Conservation (phyloP, 495 filamentous ascomycete genomes). For the Trypethelium eluteriae region DNA sequence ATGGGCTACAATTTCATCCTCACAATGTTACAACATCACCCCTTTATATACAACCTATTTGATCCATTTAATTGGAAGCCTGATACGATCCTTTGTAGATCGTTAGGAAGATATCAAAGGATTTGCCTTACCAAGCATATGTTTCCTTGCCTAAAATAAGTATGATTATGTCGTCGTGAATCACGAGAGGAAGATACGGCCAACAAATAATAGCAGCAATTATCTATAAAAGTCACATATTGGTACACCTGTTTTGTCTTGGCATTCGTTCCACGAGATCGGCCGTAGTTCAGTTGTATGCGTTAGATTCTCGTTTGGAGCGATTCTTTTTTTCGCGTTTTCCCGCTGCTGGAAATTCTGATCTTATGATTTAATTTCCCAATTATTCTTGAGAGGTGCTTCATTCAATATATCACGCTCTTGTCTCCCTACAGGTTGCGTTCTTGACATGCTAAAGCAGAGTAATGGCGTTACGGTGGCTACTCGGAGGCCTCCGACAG, state of each 20-base stretch:
- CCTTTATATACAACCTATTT: background rate
- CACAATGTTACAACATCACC: background rate
- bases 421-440: constrained; percentile 3
- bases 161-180: background rate
- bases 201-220: background rate
- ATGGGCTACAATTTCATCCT: background rate
- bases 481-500: background rate
- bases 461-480: background rate
- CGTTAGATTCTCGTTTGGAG: background rate
- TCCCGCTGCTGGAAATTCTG: background rate
- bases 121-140: background rate
- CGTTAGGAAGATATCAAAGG: constrained; percentile 1
- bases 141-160: background rate
- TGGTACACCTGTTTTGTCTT: background rate
- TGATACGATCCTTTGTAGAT: background rate
- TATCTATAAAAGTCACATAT: background rate
- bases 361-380: background rate
- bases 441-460: constrained; percentile 2
- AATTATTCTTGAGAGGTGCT: background rate
- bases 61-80: background rate
- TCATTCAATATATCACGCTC: constrained; percentile 1
- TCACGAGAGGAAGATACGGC: background rate
- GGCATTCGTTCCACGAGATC: background rate
- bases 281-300: background rate
- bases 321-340: background rate